Evolutionary conservation across 352 stramenopile species (phyloP), one percentile per base, ranked within the genome.

Genomic region (Blastocystis sp.): DNA sequence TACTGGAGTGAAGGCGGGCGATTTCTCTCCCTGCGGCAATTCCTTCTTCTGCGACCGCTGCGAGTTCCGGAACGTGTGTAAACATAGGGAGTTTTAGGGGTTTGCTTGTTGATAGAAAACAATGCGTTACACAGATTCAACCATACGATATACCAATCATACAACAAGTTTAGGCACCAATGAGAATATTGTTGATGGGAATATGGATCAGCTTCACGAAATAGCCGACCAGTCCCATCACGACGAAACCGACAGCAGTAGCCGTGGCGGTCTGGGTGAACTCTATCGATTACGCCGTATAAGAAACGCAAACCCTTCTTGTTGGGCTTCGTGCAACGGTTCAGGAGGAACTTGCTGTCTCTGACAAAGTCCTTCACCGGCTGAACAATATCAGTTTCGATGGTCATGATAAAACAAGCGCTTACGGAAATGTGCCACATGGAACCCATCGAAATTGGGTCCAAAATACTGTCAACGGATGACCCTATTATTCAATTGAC

Each of bases 191-290:
- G 92, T 99, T 98, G 91, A 99, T 98, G 51, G 96, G 96, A 88
- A 99, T 99, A 91, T 98, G 95, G 88, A 99, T 93, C 76, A 99
- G 92, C 92, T 99, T 98, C 86, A 99, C 95, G 89, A 99, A 98
- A 92, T 99, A 99, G 84, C 96, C 96, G 89, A 98, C 97, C 89
- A 99, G 97, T 88, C 96, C 94, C 94, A 99, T 98, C 88, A 98
- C 96, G 75, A 98, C 89, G 90, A 99, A 98, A 77, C 96, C 94
- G 88, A 98, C 90, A 53, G 93, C 93, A 77, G 95, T 97, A 59
- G 95, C 94, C 81, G 91, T 92, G 53, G 94, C 94, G 88, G 98
- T 97, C 65, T 91, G 90, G 65, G 93, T 93, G 89, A 98, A 97
- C 89, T 99, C 94, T 95, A 88, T 32, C 75, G 2, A 27, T 75